Percentiles rank a stretch among this genome's conserved stretches.
Evolutionary conservation across 371 early-diverging fungal species (phyloP).

Genomic region (Apophysomyces sp.): DNA sequence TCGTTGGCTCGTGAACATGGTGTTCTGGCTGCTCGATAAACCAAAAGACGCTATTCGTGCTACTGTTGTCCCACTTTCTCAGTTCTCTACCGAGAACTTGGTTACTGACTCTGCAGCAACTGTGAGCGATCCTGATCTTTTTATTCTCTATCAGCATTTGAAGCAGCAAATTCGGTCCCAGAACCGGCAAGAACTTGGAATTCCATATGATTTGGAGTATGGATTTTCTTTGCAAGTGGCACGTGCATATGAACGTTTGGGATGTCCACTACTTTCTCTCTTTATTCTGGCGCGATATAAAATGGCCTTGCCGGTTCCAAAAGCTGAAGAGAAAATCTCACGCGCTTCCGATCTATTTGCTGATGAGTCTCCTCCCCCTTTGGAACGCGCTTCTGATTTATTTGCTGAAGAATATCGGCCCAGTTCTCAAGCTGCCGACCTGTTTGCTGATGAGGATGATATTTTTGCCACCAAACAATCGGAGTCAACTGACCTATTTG

Average conservation of each 20-base stretch:
- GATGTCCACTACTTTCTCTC: constrained; percentile 73
- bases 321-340: constrained; percentile 1
- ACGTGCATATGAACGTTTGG: constrained; percentile 72
- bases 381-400: constrained; percentile 6
- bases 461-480: neutral
- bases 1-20: constrained; percentile 76
- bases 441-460: constrained; percentile 11
- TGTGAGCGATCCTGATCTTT: constrained; percentile 71
- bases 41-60: constrained; percentile 66
- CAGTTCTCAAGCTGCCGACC: neutral
- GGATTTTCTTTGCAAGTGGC: constrained; percentile 61
- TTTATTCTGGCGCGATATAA: constrained; percentile 49
- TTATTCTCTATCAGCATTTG: constrained; percentile 76
- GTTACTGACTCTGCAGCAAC: constrained; percentile 20
- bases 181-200: constrained; percentile 13
- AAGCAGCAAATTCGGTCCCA: constrained; percentile 31
- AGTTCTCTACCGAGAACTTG: neutral
- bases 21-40: constrained; percentile 63
- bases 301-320: constrained; percentile 24
- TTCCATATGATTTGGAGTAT: constrained; percentile 44
- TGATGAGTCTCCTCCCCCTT: constrained; percentile 1
- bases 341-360: constrained; percentile 24
- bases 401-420: constrained; percentile 12
- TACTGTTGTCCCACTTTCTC: constrained; percentile 46
- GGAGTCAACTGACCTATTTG: neutral